Percentiles rank a stretch among this genome's conserved stretches.
These are phyloP conservation scores for Metroxylon sagu DNA, from an alignment of 176 grass and related monocot genomes.

Conservation along the genomic window DNA sequence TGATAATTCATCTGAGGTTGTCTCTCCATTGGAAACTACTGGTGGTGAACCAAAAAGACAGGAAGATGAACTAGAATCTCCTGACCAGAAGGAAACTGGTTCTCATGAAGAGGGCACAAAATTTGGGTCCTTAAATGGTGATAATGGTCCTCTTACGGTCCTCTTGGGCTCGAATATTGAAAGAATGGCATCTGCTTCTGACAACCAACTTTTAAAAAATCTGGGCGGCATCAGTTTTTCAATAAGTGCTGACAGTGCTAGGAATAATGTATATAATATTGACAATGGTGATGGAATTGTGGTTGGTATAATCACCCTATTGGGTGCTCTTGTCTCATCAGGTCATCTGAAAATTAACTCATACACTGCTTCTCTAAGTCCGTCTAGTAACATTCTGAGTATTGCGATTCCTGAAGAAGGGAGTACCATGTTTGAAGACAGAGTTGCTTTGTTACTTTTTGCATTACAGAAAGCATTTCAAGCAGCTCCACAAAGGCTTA, in stretches of 20 bases:
- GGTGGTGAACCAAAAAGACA: constrained; percentile 22
- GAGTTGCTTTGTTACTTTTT: constrained; percentile 70
- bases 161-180: constrained; percentile 30
- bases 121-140: constrained; percentile 25
- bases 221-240: constrained; percentile 78
- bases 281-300: constrained; percentile 85
- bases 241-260: constrained; percentile 80
- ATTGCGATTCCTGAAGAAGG: constrained; percentile 54
- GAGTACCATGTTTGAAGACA: constrained; percentile 71
- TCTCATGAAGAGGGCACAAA: constrained; percentile 27
- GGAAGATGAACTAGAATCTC: constrained; percentile 36
- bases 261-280: constrained; percentile 87
- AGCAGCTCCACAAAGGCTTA: constrained; percentile 64
- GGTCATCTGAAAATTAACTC: constrained; percentile 69
- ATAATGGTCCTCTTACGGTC: constrained; percentile 14
- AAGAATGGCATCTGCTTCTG: constrained; percentile 36
- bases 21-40: constrained; percentile 25
- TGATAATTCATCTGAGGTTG: constrained; percentile 14
- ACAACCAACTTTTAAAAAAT: constrained; percentile 65
- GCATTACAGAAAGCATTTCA: constrained; percentile 94
- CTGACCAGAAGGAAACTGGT: constrained; percentile 25
- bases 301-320: constrained; percentile 87
- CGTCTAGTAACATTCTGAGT: constrained; percentile 33
- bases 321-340: constrained; percentile 77
- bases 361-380: constrained; percentile 31